A percentile compares a stretch with the other conserved stretches of the same genome.
phyloP scores from a whole-genome alignment of 2,329 filamentous ascomycete species.

The Blastomyces silverae region DNA sequence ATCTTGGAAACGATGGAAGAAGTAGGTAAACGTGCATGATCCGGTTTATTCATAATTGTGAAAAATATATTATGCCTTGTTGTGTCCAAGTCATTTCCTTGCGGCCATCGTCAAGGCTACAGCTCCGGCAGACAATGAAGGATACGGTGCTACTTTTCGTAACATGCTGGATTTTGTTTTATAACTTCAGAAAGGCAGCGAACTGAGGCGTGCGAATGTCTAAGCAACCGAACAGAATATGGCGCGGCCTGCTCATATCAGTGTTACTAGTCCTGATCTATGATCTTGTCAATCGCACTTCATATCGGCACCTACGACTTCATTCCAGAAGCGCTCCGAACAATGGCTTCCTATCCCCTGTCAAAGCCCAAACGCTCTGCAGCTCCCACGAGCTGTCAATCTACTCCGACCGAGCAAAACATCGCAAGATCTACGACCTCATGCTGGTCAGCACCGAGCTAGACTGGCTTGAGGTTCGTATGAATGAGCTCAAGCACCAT shows the following conservation, averaged over 20 bases:
- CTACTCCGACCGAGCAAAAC: neutral
- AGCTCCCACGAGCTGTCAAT: neutral
- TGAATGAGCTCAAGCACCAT: constrained; percentile 52
- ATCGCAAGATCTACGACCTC: constrained; percentile 54
- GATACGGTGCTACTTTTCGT: neutral
- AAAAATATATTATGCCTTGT: neutral
- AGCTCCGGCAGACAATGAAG: neutral
- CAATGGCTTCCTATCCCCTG: neutral
- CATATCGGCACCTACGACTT: neutral
- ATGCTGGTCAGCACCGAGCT: constrained; percentile 58
- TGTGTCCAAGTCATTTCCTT: neutral
- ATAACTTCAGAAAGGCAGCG: neutral
- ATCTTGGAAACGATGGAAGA: neutral
- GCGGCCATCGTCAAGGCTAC: neutral
- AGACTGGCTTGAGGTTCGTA: constrained; percentile 59
- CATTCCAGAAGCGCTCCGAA: neutral
- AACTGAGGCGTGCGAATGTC: neutral
- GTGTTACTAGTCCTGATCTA: neutral
- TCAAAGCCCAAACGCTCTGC: neutral
- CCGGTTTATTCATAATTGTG: neutral
- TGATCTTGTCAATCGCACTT: neutral
- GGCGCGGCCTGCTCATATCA: neutral
- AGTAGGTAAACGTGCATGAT: neutral
- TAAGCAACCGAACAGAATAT: neutral
- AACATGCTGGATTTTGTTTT: neutral